These are phyloP conservation scores for Cercophora sp. DNA, from an alignment of 495 filamentous ascomycete species.

Conservation along the genomic window DNA sequence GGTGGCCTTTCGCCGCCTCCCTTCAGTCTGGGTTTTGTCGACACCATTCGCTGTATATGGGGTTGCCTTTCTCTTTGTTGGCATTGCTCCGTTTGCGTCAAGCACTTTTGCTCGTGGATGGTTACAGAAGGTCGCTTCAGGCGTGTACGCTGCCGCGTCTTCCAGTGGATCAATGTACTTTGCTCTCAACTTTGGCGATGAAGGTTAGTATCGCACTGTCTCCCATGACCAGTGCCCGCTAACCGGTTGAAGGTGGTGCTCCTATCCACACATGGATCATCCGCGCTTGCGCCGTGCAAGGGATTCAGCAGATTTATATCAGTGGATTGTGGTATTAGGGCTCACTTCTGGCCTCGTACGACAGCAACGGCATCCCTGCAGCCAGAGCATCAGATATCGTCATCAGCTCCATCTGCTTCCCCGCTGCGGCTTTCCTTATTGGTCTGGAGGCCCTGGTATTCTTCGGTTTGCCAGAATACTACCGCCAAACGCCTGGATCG, in stretches of 20 bases:
- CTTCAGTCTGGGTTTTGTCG: conserved; percentile 40
- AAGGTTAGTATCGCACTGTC: conserved; percentile 31
- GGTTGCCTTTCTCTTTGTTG: conserved; percentile 58
- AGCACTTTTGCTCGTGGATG: conserved; percentile 17
- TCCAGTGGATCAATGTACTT: conserved; percentile 60
- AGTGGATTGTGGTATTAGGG: conserved; percentile 63
- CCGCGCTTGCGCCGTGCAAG: conserved; percentile 60
- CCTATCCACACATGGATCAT: conserved; percentile 61
- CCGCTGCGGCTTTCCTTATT: conserved; percentile 50
- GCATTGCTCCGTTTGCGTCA: conserved; percentile 51
- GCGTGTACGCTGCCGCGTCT: conserved; percentile 55
- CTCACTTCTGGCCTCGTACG: conserved; percentile 31
- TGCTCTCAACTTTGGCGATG: conserved; percentile 62
- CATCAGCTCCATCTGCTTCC: conserved; percentile 44
- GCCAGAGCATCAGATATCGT: conserved; percentile 15
- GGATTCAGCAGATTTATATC: conserved; percentile 60
- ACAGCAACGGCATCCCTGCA: conserved; percentile 25
- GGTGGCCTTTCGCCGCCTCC: conserved; percentile 15
- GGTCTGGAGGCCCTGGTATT: conserved; percentile 48
- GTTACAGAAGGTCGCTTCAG: conserved; percentile 54
- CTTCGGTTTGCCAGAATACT: conserved; percentile 60
- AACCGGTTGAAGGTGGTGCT: conserved; percentile 35
- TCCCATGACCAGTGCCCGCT: not conserved
- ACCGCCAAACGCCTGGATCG: conserved; percentile 62
- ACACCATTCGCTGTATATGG: conserved; percentile 54